A percentile compares a stretch with the other conserved stretches of the same genome.
phyloP scores from a whole-genome alignment of 1,139 yeast genomes.

The Suhomyces maxii region DNA sequence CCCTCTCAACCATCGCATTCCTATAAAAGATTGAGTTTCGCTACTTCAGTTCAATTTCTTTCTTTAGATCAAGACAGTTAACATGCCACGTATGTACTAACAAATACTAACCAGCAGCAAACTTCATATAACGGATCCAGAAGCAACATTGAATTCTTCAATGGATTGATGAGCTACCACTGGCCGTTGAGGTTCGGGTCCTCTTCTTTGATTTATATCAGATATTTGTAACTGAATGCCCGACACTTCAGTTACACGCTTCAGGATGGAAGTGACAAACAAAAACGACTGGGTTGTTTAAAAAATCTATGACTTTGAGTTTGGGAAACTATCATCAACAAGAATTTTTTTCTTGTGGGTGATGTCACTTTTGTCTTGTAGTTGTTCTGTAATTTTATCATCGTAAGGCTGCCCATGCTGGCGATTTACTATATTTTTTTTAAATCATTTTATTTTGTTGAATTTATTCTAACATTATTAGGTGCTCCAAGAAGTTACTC shows the following conservation, averaged over 20 bases:
- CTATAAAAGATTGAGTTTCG: constrained; percentile 9
- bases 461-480: constrained; percentile 36
- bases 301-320: background rate
- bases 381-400: constrained; percentile 6
- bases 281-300: too few species aligned
- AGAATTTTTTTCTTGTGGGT: background rate
- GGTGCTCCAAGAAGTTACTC: constrained; percentile 99
- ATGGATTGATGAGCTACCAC: too few species aligned
- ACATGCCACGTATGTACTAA: constrained; percentile 58
- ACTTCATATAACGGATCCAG: constrained; percentile 6
- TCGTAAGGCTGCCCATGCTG: constrained; percentile 7
- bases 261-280: constrained; percentile 2
- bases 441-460: background rate
- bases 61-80: constrained; percentile 27
- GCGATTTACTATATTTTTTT: background rate
- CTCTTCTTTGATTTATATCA: constrained; percentile 42
- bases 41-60: constrained; percentile 9
- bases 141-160: background rate
- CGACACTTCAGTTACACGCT: constrained; percentile 77
- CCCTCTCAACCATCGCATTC: constrained; percentile 2
- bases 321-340: background rate
- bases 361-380: constrained; percentile 1
- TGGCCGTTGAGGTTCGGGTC: constrained; percentile 66
- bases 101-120: constrained; percentile 10
- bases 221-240: constrained; percentile 66